Base-by-base conservation (phyloP, 1,139 yeast genomes). In the Zygosaccharomyces sapae region DNA sequence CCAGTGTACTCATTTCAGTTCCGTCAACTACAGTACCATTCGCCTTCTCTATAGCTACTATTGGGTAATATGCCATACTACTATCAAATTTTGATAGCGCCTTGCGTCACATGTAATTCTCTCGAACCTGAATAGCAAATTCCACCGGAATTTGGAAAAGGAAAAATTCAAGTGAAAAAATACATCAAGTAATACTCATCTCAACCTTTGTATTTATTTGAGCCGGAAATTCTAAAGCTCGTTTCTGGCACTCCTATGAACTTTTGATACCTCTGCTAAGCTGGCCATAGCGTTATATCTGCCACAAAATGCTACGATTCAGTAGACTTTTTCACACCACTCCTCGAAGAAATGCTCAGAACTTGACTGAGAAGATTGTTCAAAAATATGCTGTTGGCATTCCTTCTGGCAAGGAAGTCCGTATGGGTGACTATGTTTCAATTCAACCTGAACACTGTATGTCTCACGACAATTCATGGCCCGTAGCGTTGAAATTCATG, bases 391-490 rank as follows among this genome's bases (percentile, higher is more conserved):
- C 97, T 3, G 95, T 89, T 22, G 95, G 92, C 3, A 67, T 87
- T 42, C 77, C 88, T 13, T 62, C 73, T 18, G 83, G 80, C 42
- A 90, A 90, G 65, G 66, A 73, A 50, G 96, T 92, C 29, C 80
- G 73, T 58, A 77, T 89, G 48, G 98, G 98, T 16, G 98, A 94
- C 71, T 92, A 90, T 70, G 97, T 94, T 46, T 82, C 96, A 5
- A 90, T 94, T 63, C 79, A 76, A 62, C 99, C 99, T 6, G 94
- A 96, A 5, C 96, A 92, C 71, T 92, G 96, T 68, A 92, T 94
- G 98, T 87, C 97, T 10, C 99, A 92, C 67, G 99, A 92, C 68
- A 92, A 92, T 69, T 84, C 97, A 44, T 92, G 99, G 98, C 99
- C 99, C 0, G 97, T 92, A 22, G 98, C 98, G 1, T 76, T 92